phyloP scores from a whole-genome alignment of 129 eudicot species.

The Tagetes patula region DNA sequence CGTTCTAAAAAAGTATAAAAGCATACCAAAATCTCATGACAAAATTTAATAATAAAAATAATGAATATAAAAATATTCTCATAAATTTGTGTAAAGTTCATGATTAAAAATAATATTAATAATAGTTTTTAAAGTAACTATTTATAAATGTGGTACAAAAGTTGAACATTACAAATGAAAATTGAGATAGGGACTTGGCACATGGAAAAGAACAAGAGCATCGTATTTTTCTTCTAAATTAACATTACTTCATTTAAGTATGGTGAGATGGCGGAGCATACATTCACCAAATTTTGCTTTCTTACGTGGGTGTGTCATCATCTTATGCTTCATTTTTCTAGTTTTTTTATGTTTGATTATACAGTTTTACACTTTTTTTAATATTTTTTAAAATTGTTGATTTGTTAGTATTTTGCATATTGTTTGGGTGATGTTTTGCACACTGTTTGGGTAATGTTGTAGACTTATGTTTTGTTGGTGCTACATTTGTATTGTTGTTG shows the following conservation, averaged over 20 bases:
- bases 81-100: not conserved
- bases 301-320: slow-evolving; percentile 31
- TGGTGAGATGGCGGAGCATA: slow-evolving; percentile 30
- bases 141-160: not conserved
- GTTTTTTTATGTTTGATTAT: too few relatives aligned
- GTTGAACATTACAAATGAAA: not conserved
- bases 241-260: not conserved
- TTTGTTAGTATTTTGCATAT: too few relatives aligned
- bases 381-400: too few relatives aligned
- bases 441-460: too few relatives aligned
- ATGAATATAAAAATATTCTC: too few relatives aligned
- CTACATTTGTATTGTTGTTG: too few relatives aligned
- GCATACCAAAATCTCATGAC: not conserved
- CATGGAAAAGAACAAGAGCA: slow-evolving; percentile 7
- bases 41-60: not conserved
- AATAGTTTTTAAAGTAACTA: too few relatives aligned
- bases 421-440: too few relatives aligned
- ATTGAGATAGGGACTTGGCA: slow-evolving; percentile 17
- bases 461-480: too few relatives aligned
- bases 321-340: slow-evolving; percentile 16
- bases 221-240: not conserved
- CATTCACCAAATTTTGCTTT: slow-evolving; percentile 35
- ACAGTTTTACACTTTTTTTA: too few relatives aligned
- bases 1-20: too few relatives aligned
- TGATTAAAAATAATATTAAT: not conserved